A percentile compares a stretch with the other conserved stretches of the same genome.
These are phyloP conservation scores for Mycocentrospora acerina DNA, from an alignment of 2,329 filamentous ascomycete genomes.

Conservation along the genomic window DNA sequence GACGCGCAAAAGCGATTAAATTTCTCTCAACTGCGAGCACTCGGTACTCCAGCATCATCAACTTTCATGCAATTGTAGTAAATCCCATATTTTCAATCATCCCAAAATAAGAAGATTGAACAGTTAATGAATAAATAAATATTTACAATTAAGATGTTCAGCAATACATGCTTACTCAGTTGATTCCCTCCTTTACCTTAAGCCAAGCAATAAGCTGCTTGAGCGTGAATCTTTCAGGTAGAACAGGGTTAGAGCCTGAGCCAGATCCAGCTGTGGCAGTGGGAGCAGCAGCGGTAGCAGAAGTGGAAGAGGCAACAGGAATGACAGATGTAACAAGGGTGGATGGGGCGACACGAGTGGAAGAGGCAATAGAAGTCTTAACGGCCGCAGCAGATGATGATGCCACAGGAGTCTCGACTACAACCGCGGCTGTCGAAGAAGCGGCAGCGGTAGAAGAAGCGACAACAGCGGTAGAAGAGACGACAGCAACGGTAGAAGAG, in stretches of 20 bases:
- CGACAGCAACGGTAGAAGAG: constrained; percentile 2
- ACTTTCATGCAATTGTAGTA: too few species aligned
- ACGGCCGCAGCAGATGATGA: constrained; percentile 1
- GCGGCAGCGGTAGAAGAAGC: constrained; percentile 5
- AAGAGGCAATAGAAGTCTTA: constrained; percentile 6
- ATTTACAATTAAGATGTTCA: too few species aligned
- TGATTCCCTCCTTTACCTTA: constrained; percentile 18
- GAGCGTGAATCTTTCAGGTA: constrained; percentile 29
- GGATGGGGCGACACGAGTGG: constrained; percentile 3
- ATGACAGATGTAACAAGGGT: neutral
- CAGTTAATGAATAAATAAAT: too few species aligned
- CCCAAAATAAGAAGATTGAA: too few species aligned
- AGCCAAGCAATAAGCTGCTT: constrained; percentile 31
- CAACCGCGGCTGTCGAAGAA: neutral
- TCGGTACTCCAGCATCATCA: too few species aligned
- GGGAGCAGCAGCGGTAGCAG: constrained; percentile 7
- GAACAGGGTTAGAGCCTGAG: constrained; percentile 11
- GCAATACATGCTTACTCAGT: too few species aligned
- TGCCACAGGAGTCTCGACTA: constrained; percentile 4
- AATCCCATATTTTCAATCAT: too few species aligned
- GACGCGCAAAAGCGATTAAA: too few species aligned
- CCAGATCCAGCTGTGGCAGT: constrained; percentile 13
- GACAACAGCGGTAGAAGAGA: constrained; percentile 5
- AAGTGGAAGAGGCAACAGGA: constrained; percentile 4
- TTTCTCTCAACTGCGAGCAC: too few species aligned